Evolutionary conservation across 2,329 filamentous ascomycete species (phyloP).

Genomic region (Alternaria consortialis): DNA sequence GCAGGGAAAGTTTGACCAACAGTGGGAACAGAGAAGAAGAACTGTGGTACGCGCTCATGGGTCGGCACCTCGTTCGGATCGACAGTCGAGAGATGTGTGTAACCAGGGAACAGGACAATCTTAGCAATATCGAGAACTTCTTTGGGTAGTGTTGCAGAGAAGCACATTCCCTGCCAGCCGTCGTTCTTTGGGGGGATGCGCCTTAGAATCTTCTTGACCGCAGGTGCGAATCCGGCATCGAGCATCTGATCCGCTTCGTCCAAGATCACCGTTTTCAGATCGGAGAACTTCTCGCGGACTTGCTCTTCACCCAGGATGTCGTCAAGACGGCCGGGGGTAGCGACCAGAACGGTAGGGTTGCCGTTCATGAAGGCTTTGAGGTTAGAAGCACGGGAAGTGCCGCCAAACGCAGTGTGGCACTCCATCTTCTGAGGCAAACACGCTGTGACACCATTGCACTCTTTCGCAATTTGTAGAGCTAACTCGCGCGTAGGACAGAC

Average conservation of each 20-base stretch:
- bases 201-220: slow-evolving; percentile 61
- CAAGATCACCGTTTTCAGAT: slow-evolving; percentile 57
- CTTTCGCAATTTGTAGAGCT: slow-evolving; percentile 60
- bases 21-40: slow-evolving; percentile 55
- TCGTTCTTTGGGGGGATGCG: slow-evolving; percentile 61
- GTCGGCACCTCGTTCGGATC: slow-evolving; percentile 57
- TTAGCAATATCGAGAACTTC: slow-evolving; percentile 57
- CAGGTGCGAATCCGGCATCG: slow-evolving; percentile 63
- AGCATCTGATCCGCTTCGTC: slow-evolving; percentile 59
- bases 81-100: slow-evolving; percentile 55
- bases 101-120: slow-evolving; percentile 55
- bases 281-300: slow-evolving; percentile 56
- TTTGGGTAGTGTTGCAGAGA: slow-evolving; percentile 57
- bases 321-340: slow-evolving; percentile 59
- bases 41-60: slow-evolving; percentile 60
- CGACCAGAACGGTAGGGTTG: slow-evolving; percentile 56
- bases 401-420: slow-evolving; percentile 58
- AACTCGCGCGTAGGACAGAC: slow-evolving; percentile 61
- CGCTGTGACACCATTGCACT: slow-evolving; percentile 55
- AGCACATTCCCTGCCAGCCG: slow-evolving; percentile 62
- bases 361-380: slow-evolving; percentile 48
- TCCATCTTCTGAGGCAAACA: slow-evolving; percentile 51
- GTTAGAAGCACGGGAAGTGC: slow-evolving; percentile 45
- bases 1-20: slow-evolving; percentile 57
- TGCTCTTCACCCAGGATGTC: slow-evolving; percentile 57